Conservation (phyloP, 176 grass and related monocot species). For the Phoenix roebelenii region DNA sequence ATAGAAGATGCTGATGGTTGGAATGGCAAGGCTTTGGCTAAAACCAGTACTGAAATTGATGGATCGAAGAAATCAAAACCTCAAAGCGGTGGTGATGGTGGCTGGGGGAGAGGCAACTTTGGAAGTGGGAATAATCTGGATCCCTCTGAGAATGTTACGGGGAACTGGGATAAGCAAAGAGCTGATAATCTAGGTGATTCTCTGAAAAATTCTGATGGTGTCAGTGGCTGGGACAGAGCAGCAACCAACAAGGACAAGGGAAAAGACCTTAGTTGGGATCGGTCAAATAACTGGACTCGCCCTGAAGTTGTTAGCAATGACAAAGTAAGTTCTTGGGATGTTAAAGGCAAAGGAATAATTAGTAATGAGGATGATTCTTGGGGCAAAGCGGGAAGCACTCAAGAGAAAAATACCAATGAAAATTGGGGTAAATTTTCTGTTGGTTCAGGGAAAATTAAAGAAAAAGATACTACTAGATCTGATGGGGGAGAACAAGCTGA, state of each 20-base stretch:
- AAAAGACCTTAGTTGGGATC: constrained; percentile 34
- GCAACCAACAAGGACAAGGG: constrained; percentile 24
- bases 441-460: constrained; percentile 31
- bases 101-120: constrained; percentile 1
- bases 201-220: constrained; percentile 18
- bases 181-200: no score
- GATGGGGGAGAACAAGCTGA: constrained; percentile 21
- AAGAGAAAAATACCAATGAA: constrained; percentile 22
- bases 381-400: constrained; percentile 22
- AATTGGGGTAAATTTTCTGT: constrained; percentile 30
- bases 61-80: constrained; percentile 34
- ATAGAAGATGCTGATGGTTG: constrained; percentile 17
- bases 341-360: constrained; percentile 37
- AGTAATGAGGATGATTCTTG: constrained; percentile 29
- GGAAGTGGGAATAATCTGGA: no score
- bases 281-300: constrained; percentile 11
- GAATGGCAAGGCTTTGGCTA: constrained; percentile 23
- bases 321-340: constrained; percentile 38
- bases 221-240: constrained; percentile 32
- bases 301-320: constrained; percentile 9
- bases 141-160: no score
- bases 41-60: constrained; percentile 17
- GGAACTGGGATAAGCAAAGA: no score
- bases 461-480: constrained; percentile 11
- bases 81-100: constrained; percentile 4